Conservation (phyloP, 1,139 yeast species). For the Protomyces pachydermus region DNA sequence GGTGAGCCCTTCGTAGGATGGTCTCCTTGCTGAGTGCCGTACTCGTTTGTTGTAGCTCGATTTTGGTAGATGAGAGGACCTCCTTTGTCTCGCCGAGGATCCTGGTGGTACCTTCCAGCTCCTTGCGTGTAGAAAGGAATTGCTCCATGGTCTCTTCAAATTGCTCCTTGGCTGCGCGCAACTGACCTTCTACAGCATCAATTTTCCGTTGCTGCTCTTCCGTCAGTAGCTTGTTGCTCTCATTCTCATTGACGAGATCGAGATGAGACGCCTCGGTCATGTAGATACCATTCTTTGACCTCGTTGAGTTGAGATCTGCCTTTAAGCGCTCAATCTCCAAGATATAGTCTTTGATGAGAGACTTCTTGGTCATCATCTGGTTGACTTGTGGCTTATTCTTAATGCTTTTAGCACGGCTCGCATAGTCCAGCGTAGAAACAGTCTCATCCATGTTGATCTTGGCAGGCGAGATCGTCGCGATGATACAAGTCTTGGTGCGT, state of each 20-base stretch:
- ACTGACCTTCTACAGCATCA: conserved; percentile 46
- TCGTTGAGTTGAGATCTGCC: conserved; percentile 55
- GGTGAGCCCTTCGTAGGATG: conserved; percentile 37
- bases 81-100: conserved; percentile 33
- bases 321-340: conserved; percentile 56
- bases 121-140: conserved; percentile 35
- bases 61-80: conserved; percentile 33
- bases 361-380: conserved; percentile 50
- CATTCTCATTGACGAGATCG: conserved; percentile 47
- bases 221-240: conserved; percentile 45
- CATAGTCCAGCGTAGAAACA: conserved; percentile 75
- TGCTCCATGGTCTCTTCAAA: conserved; percentile 36
- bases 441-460: conserved; percentile 70
- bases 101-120: conserved; percentile 35
- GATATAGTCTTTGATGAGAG: conserved; percentile 49
- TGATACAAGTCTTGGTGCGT: conserved; percentile 67
- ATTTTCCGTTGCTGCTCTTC: conserved; percentile 49
- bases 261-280: conserved; percentile 52
- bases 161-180: conserved; percentile 39
- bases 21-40: conserved; percentile 35
- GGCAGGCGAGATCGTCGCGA: conserved; percentile 82
- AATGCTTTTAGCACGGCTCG: conserved; percentile 72
- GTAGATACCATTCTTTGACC: conserved; percentile 63
- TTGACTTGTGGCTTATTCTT: conserved; percentile 67
- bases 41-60: conserved; percentile 29